Evolutionary conservation across 768 basidiomycete genomes (phyloP).

Genomic region (Lactifluus pinguis): DNA sequence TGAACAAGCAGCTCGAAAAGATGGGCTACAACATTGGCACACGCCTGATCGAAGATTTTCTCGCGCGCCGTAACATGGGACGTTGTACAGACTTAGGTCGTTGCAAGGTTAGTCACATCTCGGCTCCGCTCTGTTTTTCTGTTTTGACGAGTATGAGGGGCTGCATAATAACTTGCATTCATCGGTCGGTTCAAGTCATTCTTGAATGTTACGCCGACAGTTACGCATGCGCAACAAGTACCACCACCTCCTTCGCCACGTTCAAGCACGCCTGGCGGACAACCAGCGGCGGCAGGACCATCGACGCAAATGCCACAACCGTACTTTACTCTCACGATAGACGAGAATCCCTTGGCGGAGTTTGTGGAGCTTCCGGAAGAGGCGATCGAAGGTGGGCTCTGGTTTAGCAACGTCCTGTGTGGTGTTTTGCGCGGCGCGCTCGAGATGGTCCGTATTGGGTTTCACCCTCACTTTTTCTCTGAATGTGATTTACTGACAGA

Average conservation of each 20-base stretch:
- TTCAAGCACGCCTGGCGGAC: slow-evolving; percentile 27
- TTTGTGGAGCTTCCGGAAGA: slow-evolving; percentile 97
- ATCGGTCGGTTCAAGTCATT: slow-evolving; percentile 98
- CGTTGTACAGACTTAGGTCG: slow-evolving; percentile 92
- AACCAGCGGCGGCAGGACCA: slow-evolving; percentile 21
- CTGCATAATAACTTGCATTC: background rate
- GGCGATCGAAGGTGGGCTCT: slow-evolving; percentile 83
- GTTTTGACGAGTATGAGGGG: background rate
- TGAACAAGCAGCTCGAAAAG: slow-evolving; percentile 95
- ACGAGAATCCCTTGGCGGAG: slow-evolving; percentile 94
- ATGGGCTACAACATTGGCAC: slow-evolving; percentile 99
- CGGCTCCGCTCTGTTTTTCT: background rate
- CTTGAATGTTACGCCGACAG: slow-evolving; percentile 79
- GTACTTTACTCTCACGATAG: slow-evolving; percentile 76
- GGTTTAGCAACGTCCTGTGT: slow-evolving; percentile 95
- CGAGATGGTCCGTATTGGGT: slow-evolving; percentile 71
- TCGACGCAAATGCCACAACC: slow-evolving; percentile 33
- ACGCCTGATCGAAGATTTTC: slow-evolving; percentile 92
- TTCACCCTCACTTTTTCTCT: too few species aligned
- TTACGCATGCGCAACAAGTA: slow-evolving; percentile 55
- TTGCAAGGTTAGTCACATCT: slow-evolving; percentile 57
- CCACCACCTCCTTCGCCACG: slow-evolving; percentile 40
- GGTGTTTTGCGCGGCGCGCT: slow-evolving; percentile 88
- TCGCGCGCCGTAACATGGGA: slow-evolving; percentile 87
- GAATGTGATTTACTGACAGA: slow-evolving; percentile 3